Evolutionary conservation across 257 asterid genomes (phyloP).

Genomic region (Nicotiana paniculata): DNA sequence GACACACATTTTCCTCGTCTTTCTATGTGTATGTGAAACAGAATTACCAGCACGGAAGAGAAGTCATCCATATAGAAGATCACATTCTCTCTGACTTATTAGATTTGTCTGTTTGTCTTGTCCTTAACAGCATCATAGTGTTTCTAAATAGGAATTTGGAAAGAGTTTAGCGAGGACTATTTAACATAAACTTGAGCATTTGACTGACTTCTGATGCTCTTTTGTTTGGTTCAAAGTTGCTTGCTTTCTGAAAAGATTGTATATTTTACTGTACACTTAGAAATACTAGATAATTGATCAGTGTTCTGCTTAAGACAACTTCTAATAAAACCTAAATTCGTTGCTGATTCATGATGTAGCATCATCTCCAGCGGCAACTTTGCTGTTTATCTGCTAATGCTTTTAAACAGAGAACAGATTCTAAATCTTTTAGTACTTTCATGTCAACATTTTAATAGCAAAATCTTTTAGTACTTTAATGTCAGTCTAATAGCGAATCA

Average conservation of each 20-base stretch:
- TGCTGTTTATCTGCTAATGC: neutral
- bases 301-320: neutral
- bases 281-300: neutral
- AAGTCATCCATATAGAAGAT: neutral
- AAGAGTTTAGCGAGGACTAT: neutral
- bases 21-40: neutral
- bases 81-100: neutral
- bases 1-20: neutral
- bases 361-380: neutral
- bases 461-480: neutral
- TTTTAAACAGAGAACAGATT: neutral
- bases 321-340: neutral
- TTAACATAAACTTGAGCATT: neutral
- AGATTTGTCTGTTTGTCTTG: neutral
- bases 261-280: neutral
- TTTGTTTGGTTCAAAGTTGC: neutral
- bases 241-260: neutral
- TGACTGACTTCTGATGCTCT: neutral
- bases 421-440: neutral
- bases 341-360: neutral
- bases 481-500: constrained; percentile 3
- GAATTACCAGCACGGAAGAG: neutral
- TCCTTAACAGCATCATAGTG: neutral
- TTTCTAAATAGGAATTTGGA: neutral
- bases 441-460: neutral